Percentiles rank a stretch among this genome's conserved stretches.
Conservation (phyloP, 164 flowering plant species). For the Kalanchoe fedtschenkoi region DNA sequence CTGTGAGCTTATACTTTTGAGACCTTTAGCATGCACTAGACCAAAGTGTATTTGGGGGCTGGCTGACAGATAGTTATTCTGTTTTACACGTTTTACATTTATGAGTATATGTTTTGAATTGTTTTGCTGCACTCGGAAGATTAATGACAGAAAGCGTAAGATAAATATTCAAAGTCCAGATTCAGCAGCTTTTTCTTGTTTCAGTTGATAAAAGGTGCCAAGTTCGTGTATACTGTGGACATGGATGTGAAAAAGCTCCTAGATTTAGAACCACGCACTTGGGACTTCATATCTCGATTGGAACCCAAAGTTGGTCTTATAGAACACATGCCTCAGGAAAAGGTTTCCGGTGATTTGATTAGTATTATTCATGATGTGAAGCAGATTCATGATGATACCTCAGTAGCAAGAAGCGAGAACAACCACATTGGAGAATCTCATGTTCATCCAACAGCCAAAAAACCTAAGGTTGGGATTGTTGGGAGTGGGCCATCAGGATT, state of each 20-base stretch:
- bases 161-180: neutral
- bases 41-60: neutral
- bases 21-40: neutral
- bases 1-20: neutral
- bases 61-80: neutral
- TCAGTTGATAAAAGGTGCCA: slow-evolving; percentile 75
- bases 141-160: neutral
- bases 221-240: slow-evolving; percentile 85
- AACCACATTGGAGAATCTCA: slow-evolving; percentile 5
- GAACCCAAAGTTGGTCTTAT: slow-evolving; percentile 70
- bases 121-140: neutral
- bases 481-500: slow-evolving; percentile 96
- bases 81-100: neutral
- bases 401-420: slow-evolving; percentile 13
- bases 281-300: slow-evolving; percentile 68
- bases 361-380: slow-evolving; percentile 32
- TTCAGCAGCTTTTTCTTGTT: slow-evolving; percentile 13
- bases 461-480: slow-evolving; percentile 76
- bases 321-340: slow-evolving; percentile 44
- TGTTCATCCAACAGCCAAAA: slow-evolving; percentile 13
- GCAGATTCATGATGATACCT: slow-evolving; percentile 13
- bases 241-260: slow-evolving; percentile 74
- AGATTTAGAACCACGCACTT: slow-evolving; percentile 56
- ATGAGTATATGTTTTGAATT: neutral
- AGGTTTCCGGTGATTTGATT: slow-evolving; percentile 45